These are phyloP conservation scores for Decorospora gaudefroyi DNA, from an alignment of 2,329 filamentous ascomycete species.

Conservation along the genomic window DNA sequence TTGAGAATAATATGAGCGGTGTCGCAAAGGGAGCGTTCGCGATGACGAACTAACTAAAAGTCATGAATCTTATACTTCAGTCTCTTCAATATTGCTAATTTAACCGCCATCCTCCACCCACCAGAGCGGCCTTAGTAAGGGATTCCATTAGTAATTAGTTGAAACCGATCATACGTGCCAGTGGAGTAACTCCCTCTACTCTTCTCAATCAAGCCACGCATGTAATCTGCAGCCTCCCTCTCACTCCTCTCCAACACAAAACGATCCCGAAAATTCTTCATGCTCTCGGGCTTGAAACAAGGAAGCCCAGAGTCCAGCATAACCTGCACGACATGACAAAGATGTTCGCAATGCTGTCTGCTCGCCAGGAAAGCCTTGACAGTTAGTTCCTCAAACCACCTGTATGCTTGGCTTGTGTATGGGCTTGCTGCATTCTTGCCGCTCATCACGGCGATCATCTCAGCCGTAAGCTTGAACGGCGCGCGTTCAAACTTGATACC, in stretches of 20 bases:
- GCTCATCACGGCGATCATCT: constrained; percentile 99
- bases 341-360: constrained; percentile 82
- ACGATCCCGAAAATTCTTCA: constrained; percentile 87
- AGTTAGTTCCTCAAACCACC: constrained; percentile 94
- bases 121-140: constrained; percentile 67
- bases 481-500: constrained; percentile 97
- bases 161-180: constrained; percentile 96
- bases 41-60: no score
- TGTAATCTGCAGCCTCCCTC: constrained; percentile 91
- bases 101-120: not conserved
- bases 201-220: constrained; percentile 85
- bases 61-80: no score
- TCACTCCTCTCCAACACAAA: constrained; percentile 93
- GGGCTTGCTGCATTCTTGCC: constrained; percentile 58
- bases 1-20: no score
- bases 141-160: constrained; percentile 95
- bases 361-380: constrained; percentile 93
- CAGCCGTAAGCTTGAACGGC: constrained; percentile 94
- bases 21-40: no score
- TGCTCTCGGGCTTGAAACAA: constrained; percentile 96
- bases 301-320: constrained; percentile 97
- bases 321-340: constrained; percentile 84
- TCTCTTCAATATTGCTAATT: no score
- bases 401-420: constrained; percentile 78
- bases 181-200: constrained; percentile 91